A percentile compares a stretch with the other conserved stretches of the same genome.
Evolutionary conservation across 345 rosid species (phyloP).

Genomic region (Gossypium arboreum): DNA sequence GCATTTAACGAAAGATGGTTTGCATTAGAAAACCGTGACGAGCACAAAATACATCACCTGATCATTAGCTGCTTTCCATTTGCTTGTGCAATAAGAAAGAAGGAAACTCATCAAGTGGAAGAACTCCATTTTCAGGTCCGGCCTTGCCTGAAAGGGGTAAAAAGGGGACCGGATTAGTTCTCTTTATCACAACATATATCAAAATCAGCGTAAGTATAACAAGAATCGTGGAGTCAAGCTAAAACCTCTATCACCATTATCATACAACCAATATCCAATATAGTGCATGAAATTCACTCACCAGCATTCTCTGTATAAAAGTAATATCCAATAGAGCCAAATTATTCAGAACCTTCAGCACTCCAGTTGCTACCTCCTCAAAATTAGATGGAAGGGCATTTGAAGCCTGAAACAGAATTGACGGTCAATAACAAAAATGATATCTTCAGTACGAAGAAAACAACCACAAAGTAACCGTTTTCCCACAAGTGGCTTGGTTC

Average conservation of each 20-base stretch:
- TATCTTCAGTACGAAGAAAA: background rate
- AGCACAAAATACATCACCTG: slow-evolving; percentile 42
- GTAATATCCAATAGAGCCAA: slow-evolving; percentile 60
- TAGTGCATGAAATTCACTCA: slow-evolving; percentile 26
- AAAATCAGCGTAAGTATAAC: background rate
- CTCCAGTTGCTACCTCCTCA: slow-evolving; percentile 76
- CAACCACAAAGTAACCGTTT: background rate
- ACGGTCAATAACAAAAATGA: background rate
- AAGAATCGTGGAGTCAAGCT: background rate
- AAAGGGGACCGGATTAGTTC: slow-evolving; percentile 3
- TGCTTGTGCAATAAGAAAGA: slow-evolving; percentile 68
- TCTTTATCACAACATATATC: background rate
- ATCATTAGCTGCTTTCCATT: slow-evolving; percentile 61
- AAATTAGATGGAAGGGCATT: slow-evolving; percentile 66
- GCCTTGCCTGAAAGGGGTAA: slow-evolving; percentile 52
- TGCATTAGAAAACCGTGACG: background rate
- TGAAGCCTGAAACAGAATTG: slow-evolving; percentile 42
- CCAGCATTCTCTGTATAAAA: slow-evolving; percentile 65
- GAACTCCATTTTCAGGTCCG: slow-evolving; percentile 71
- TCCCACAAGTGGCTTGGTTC: background rate
- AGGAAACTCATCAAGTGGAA: slow-evolving; percentile 76
- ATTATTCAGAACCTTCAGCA: slow-evolving; percentile 66
- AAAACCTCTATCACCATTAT: slow-evolving; percentile 6
- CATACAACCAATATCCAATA: background rate
- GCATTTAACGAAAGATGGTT: background rate